A percentile compares a stretch with the other conserved stretches of the same genome.
Conservation (phyloP, 305 asterid genomes). For the Solanum hybrid region DNA sequence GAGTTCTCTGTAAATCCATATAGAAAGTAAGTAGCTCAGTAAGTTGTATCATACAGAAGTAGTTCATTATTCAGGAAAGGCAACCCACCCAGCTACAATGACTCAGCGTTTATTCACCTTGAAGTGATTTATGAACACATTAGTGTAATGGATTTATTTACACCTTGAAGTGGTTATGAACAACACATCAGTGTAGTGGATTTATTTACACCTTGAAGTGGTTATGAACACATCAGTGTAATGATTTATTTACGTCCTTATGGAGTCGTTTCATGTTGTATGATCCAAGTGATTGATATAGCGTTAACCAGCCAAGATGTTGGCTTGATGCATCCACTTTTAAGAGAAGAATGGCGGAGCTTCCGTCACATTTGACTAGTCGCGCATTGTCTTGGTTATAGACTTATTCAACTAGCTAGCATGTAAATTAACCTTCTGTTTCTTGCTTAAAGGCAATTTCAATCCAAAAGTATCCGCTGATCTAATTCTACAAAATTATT, state of each 20-base stretch:
- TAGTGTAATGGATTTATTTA: neutral
- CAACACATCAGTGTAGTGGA: neutral
- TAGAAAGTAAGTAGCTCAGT: constrained; percentile 1
- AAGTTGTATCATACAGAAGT: neutral
- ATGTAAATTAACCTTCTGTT: neutral
- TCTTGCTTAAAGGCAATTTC: neutral
- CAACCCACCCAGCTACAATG: neutral
- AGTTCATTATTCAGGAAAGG: neutral
- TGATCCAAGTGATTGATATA: neutral
- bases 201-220: neutral
- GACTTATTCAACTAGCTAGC: neutral
- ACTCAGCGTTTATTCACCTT: neutral
- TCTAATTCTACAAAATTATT: neutral
- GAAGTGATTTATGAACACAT: neutral
- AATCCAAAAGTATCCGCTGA: neutral
- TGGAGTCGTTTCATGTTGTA: neutral
- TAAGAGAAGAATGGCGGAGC: neutral
- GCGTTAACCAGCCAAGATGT: neutral
- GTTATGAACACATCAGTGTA: neutral
- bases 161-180: neutral
- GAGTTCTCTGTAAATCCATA: constrained; percentile 2
- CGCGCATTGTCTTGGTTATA: neutral
- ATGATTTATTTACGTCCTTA: neutral
- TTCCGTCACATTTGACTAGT: neutral
- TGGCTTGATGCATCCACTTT: neutral